Percentiles rank a stretch among this genome's conserved stretches.
Evolutionary conservation across 116 monocot species (phyloP).

Genomic region (Trichopus zeylanicus): DNA sequence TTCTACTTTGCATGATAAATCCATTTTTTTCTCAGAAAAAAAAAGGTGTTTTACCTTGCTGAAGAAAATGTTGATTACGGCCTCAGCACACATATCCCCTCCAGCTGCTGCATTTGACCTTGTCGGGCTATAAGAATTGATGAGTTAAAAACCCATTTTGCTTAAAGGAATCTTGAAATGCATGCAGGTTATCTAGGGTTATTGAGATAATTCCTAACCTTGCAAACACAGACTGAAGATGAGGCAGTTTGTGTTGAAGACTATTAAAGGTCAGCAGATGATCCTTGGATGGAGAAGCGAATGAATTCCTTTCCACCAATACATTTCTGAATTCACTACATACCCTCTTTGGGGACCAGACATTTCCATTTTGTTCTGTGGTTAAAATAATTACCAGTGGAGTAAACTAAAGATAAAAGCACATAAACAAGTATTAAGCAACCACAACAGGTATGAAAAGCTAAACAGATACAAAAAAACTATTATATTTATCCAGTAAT

Average conservation of each 20-base stretch:
- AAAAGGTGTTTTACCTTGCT: slow-evolving; percentile 70
- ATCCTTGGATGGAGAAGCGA: slow-evolving; percentile 70
- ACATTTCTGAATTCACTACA: slow-evolving; percentile 47
- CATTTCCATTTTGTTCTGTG: slow-evolving; percentile 56
- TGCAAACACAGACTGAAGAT: slow-evolving; percentile 91
- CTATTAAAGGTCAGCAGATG: slow-evolving; percentile 28
- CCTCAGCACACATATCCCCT: slow-evolving; percentile 85
- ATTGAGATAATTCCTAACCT: slow-evolving; percentile 36
- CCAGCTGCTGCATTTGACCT: slow-evolving; percentile 64
- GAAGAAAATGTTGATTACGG: slow-evolving; percentile 64
- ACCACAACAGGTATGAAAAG: no score
- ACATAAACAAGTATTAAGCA: no score
- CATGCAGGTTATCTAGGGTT: not conserved
- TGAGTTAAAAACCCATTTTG: slow-evolving; percentile 13
- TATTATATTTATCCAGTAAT: no score
- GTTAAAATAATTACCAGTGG: not conserved
- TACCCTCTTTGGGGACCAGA: slow-evolving; percentile 57
- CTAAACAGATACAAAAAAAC: no score
- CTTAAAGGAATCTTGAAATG: not conserved
- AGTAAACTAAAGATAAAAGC: no score
- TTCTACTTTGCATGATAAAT: no score
- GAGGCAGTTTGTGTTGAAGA: slow-evolving; percentile 57
- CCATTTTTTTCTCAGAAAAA: no score
- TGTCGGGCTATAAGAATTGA: slow-evolving; percentile 54
- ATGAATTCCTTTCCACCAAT: slow-evolving; percentile 48